Evolutionary conservation across 306 rosid genomes (phyloP).

Genomic region (Quercus alba): DNA sequence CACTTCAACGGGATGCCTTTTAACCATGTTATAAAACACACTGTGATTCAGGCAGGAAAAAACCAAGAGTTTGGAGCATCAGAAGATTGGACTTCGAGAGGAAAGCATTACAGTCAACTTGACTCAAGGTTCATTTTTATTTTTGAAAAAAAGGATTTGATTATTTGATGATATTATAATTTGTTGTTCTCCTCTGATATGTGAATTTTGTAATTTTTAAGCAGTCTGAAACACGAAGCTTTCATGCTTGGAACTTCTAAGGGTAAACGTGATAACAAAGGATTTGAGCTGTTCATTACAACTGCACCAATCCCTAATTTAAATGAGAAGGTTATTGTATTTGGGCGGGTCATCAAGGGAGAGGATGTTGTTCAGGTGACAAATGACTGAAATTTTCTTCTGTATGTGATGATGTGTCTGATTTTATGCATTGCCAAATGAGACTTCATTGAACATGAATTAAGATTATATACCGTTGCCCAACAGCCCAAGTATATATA

Average conservation of each 20-base stretch:
- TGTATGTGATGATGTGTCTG: not conserved
- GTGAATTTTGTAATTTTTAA: constrained; percentile 7
- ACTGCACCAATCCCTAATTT: constrained; percentile 98
- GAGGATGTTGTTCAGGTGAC: constrained; percentile 97
- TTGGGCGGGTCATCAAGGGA: constrained; percentile 90
- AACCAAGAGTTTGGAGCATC: constrained; percentile 61
- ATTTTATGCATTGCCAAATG: not conserved
- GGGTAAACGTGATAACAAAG: constrained; percentile 55
- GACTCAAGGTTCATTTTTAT: constrained; percentile 31
- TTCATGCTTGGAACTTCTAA: constrained; percentile 93
- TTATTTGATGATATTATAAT: not conserved
- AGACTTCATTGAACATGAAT: not conserved
- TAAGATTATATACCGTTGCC: not conserved
- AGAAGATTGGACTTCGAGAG: constrained; percentile 81
- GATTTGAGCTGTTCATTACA: constrained; percentile 88
- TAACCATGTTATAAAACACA: constrained; percentile 77
- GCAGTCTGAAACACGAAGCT: constrained; percentile 87
- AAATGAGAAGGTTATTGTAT: constrained; percentile 76
- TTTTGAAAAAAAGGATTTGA: not conserved
- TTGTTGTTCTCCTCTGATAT: constrained; percentile 16
- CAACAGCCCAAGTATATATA: not conserved
- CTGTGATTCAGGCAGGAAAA: constrained; percentile 80
- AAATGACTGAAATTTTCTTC: constrained; percentile 4
- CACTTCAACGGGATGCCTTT: constrained; percentile 84
- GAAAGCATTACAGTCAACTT: constrained; percentile 61